phyloP scores from a whole-genome alignment of 2,329 filamentous ascomycete genomes.

The Aschersonia sp. region DNA sequence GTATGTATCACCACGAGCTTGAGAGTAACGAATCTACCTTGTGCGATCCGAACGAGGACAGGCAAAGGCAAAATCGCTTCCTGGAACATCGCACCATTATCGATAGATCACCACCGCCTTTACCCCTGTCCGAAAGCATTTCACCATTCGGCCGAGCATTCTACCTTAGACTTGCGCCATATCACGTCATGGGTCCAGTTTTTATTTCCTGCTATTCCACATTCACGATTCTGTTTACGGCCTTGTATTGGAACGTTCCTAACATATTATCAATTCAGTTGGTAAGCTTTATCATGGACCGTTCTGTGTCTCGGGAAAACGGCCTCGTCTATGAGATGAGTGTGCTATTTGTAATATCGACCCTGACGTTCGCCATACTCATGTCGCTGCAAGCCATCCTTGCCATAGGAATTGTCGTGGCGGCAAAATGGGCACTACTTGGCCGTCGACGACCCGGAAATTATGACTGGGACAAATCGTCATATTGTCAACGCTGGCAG shows the following conservation, averaged over 20 bases:
- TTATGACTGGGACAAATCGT: conserved; percentile 41
- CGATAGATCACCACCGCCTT: not conserved
- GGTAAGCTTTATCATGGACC: conserved; percentile 18
- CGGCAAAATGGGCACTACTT: conserved; percentile 35
- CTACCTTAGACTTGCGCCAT: conserved; percentile 33
- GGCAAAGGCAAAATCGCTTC: conserved; percentile 1
- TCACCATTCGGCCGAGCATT: conserved; percentile 41
- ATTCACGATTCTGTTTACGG: conserved; percentile 27
- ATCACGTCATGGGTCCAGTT: conserved; percentile 31
- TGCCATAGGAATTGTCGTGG: conserved; percentile 27
- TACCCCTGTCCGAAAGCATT: conserved; percentile 5
- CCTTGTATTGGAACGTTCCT: conserved; percentile 35
- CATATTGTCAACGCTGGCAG: conserved; percentile 45
- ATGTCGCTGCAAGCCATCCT: conserved; percentile 26
- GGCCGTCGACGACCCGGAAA: conserved; percentile 34
- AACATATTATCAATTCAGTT: conserved; percentile 33
- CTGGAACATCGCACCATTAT: conserved; percentile 8
- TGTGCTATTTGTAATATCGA: conserved; percentile 24
- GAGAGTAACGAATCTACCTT: conserved; percentile 1
- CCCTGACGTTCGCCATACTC: conserved; percentile 24
- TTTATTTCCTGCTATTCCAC: conserved; percentile 35
- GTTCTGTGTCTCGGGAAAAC: conserved; percentile 9
- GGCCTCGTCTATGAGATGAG: conserved; percentile 16
- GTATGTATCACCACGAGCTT: not conserved
- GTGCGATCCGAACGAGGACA: not conserved